Evolutionary conservation across 345 rosid species (phyloP).

Genomic region (Turritis glabra): DNA sequence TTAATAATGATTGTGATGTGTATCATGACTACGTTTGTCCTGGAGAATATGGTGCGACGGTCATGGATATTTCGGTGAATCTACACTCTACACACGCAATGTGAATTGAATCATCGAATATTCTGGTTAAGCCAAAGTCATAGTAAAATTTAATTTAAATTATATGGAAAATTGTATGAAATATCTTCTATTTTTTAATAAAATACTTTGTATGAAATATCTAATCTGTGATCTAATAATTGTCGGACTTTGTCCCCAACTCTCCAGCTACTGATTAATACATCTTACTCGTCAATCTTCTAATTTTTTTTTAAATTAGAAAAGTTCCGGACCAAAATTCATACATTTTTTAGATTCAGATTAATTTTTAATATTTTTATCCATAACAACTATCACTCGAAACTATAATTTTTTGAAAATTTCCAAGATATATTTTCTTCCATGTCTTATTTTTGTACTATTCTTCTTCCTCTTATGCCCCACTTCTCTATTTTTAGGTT

Average conservation of each 20-base stretch:
- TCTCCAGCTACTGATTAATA: not conserved
- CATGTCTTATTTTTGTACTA: not conserved
- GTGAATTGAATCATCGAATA: not conserved
- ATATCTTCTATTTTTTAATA: not conserved
- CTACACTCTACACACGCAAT: conserved; percentile 2
- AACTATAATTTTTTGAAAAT: no score
- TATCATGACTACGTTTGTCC: not conserved
- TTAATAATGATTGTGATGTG: not conserved
- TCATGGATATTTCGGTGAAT: conserved; percentile 15
- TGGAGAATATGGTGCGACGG: not conserved
- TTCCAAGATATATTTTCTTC: no score
- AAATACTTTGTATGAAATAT: not conserved
- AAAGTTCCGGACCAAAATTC: no score
- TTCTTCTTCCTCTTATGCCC: not conserved
- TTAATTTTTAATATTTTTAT: no score
- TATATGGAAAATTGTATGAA: not conserved
- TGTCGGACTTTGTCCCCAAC: not conserved
- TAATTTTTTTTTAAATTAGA: no score
- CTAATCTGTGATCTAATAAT: not conserved
- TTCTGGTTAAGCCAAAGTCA: not conserved
- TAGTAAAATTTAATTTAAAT: not conserved
- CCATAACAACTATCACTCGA: no score
- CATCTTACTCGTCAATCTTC: not conserved
- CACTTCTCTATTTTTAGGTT: not conserved
- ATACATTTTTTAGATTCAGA: no score